These are phyloP conservation scores for Vigna nakashimae DNA, from an alignment of 306 rosid genomes.

Conservation along the genomic window DNA sequence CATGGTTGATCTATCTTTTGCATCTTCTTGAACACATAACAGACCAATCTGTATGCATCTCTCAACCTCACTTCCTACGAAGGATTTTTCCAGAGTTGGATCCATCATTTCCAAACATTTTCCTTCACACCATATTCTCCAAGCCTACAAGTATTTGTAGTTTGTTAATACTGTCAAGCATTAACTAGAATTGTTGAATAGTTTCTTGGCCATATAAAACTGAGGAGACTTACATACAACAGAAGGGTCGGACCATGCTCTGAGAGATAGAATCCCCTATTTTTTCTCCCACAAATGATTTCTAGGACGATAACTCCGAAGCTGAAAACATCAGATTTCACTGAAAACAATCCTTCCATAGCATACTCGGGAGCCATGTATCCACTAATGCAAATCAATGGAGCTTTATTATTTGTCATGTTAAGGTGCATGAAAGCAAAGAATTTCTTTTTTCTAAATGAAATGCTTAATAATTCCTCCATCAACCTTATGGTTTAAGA, in stretches of 20 bases:
- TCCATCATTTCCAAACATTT: slow-evolving; percentile 51
- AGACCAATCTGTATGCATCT: slow-evolving; percentile 58
- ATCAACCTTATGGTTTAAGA: too few species aligned
- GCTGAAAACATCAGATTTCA: neutral
- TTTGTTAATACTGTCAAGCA: neutral
- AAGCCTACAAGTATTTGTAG: slow-evolving; percentile 42
- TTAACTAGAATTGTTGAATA: too few species aligned
- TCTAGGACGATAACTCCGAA: neutral
- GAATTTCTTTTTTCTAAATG: too few species aligned
- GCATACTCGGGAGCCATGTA: too few species aligned
- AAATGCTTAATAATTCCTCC: too few species aligned
- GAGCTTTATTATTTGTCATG: too few species aligned
- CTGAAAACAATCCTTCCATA: too few species aligned
- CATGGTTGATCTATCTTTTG: slow-evolving; percentile 56
- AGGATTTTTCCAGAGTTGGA: slow-evolving; percentile 37
- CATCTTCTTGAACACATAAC: slow-evolving; percentile 60
- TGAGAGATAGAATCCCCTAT: neutral
- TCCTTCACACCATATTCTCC: slow-evolving; percentile 59
- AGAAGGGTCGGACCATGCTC: neutral
- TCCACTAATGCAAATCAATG: too few species aligned
- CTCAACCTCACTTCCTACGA: slow-evolving; percentile 28
- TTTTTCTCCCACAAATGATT: neutral
- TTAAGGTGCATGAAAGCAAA: too few species aligned
- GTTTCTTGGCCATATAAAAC: neutral
- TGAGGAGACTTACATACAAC: too few species aligned